A percentile compares a stretch with the other conserved stretches of the same genome.
These are phyloP conservation scores for Mycosarcoma mackinlayi DNA, from an alignment of 1,284 basidiomycete genomes.

Conservation along the genomic window DNA sequence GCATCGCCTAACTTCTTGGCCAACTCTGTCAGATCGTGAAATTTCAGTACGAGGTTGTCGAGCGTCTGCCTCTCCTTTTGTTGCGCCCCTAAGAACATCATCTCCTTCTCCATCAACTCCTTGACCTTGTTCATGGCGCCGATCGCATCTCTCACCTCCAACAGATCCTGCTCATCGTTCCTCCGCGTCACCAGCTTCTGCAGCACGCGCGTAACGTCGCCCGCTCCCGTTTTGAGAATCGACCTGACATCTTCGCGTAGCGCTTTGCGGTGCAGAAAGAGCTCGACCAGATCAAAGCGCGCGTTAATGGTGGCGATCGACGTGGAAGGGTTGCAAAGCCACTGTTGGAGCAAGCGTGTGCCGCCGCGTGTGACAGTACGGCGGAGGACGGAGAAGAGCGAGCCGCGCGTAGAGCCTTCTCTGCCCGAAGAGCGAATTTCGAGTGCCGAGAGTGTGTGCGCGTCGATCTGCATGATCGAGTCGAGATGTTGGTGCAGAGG, in stretches of 20 bases:
- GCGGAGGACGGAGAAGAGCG: constrained; percentile 56
- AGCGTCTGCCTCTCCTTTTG: constrained; percentile 8
- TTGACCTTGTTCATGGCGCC: constrained; percentile 30
- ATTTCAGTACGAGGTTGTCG: constrained; percentile 18
- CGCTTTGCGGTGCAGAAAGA: constrained; percentile 38
- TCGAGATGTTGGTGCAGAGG: constrained; percentile 18
- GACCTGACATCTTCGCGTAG: constrained; percentile 55
- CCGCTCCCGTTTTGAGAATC: constrained; percentile 44
- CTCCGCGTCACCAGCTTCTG: constrained; percentile 57
- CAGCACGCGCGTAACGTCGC: constrained; percentile 60
- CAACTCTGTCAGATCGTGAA: constrained; percentile 34
- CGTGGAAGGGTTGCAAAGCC: constrained; percentile 61
- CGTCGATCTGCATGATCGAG: constrained; percentile 62
- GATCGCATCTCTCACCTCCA: constrained; percentile 64
- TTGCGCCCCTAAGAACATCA: neutral
- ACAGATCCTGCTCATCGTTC: constrained; percentile 64
- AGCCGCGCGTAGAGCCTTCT: constrained; percentile 57
- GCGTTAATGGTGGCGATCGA: constrained; percentile 46
- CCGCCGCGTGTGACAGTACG: constrained; percentile 64
- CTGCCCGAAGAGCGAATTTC: constrained; percentile 54
- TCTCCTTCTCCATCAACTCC: constrained; percentile 20
- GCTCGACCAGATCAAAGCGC: constrained; percentile 55
- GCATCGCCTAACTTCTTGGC: constrained; percentile 52
- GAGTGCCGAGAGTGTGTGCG: constrained; percentile 61
- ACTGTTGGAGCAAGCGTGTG: constrained; percentile 58